Base-by-base conservation (phyloP, 805 yeast genomes). In the Cyberlindnera misumaiensis region DNA sequence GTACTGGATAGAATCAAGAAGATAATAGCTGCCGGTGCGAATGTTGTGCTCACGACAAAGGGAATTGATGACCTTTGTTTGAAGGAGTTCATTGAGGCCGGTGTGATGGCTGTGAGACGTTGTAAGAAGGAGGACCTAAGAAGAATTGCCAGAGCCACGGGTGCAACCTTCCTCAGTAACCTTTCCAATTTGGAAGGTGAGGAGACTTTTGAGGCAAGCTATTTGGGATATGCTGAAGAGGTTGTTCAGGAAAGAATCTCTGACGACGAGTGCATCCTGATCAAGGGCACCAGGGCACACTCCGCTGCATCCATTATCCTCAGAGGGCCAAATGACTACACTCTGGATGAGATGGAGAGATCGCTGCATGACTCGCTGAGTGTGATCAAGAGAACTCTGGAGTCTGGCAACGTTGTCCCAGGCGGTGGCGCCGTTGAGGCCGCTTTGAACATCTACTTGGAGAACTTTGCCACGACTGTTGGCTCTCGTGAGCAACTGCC, bases 361-460 rank as follows among this genome's bases (percentile, higher is more conserved):
- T 88, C 97, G 0, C 63, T 94, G 44, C 97, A 87, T 56, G 99
- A 93, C 60, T 85, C 97, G 3, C 70, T 93, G 47, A 80, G 87
- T 32, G 98, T 93, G 28, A 96, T 93, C 28, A 93, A 93, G 68
- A 80, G 98, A 59, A 88, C 97, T 11, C 73, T 94, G 49, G 98
- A 93, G 64, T 79, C 90, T 55, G 97, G 97, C 15, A 66, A 75
- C 49, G 89, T 94, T 41, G 98, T 93, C 5, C 97, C 98, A 31
- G 99, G 99, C 45, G 99, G 99, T 48, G 99, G 99, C 44, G 97
- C 97, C 7, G 98, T 93, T 27, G 99, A 93, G 66, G 74, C 95
- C 36, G 97, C 97, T 3, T 73, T 93, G 57, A 89, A 88, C 67
- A 88, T 93, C 38, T 93, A 86, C 61, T 70, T 93, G 59, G 98